phyloP scores from a whole-genome alignment of 371 early-diverging fungal genomes.

The Spiromyces aspiralis region DNA sequence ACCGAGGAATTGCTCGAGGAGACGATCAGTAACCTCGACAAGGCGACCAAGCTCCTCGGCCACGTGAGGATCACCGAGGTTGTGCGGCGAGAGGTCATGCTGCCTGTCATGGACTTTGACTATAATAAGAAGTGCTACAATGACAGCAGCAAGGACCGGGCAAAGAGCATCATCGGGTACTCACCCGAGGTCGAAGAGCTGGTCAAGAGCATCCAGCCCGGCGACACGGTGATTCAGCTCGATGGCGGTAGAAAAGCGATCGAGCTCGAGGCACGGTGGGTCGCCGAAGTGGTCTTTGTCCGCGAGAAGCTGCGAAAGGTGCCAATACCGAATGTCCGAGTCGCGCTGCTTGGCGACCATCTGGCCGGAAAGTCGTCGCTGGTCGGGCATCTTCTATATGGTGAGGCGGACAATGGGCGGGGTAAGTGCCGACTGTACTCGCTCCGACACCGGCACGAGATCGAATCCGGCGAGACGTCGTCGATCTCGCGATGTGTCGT shows the following conservation, averaged over 20 bases:
- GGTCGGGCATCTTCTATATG: conserved; percentile 63
- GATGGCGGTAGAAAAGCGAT: not conserved
- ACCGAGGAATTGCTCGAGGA: conserved; percentile 17
- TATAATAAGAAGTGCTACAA: not conserved
- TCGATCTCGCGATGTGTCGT: conserved; percentile 76
- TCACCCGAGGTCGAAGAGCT: not conserved
- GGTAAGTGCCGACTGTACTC: conserved; percentile 72
- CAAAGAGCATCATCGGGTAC: not conserved
- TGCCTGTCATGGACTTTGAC: conserved; percentile 6
- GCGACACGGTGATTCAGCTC: not conserved
- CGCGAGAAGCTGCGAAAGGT: not conserved
- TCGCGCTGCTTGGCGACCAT: conserved; percentile 65
- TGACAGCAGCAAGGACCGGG: no score
- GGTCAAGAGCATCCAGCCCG: not conserved
- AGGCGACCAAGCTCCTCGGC: conserved; percentile 13
- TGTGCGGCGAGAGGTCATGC: conserved; percentile 35
- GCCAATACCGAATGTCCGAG: conserved; percentile 36
- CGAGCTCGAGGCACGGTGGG: conserved; percentile 1
- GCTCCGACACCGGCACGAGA: conserved; percentile 80
- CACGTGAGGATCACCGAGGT: conserved; percentile 5
- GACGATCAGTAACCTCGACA: conserved; percentile 10
- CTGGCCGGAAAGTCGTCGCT: conserved; percentile 78
- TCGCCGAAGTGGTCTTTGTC: conserved; percentile 19
- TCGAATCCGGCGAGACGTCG: conserved; percentile 74
- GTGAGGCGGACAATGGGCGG: conserved; percentile 70